Evolutionary conservation across 495 filamentous ascomycete genomes (phyloP), one percentile per base, ranked within the genome.

Genomic region (Penicillium lividum): DNA sequence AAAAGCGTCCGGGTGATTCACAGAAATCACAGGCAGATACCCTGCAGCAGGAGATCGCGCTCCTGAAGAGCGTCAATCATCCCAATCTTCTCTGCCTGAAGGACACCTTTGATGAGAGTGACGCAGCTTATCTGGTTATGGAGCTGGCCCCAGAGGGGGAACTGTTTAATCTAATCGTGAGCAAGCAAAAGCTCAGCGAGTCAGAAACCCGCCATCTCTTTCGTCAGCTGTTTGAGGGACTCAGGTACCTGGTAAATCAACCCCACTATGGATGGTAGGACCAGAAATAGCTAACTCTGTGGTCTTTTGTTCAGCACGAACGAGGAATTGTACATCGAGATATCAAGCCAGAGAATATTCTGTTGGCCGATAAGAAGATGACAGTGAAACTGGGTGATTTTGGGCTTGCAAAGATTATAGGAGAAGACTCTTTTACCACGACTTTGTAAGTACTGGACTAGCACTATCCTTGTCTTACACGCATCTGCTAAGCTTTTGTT

Each of bases 271-370:
- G 29, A 38, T 25, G 7, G 44, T 1, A 34, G 6, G 3, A 3
- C 5, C n/a, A 44, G 25, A 5, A 52, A 15, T 31, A 13, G 13
- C 46, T 55, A 51, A 51, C 3, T 15, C 8, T 5, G 40, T 18
- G 29, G 7, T 25, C 2, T 25, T 11, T 6, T 4, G 2, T 51
- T 44, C 58, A 98, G 94, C 95, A 99, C 71, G 95, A 98, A 53
- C 90, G 95, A 61, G 93, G 92, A 63, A 96, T 98, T 66, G 93
- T 97, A 7, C 95, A 99, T 73, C 90, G 95, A 49, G 95, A 99
- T 64, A 96, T 99, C 68, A 99, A 99, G 72, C 95, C 95, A 2
- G 95, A 99, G 70, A 99, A 99, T 59, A 99, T 99, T 49, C 82
- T 99, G 8, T 73, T 99, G 18, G 81, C 86, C 30, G 91, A 98